A percentile compares a stretch with the other conserved stretches of the same genome.
Evolutionary conservation across 2,329 filamentous ascomycete genomes (phyloP).

Genomic region (Talaromyces marneffei): DNA sequence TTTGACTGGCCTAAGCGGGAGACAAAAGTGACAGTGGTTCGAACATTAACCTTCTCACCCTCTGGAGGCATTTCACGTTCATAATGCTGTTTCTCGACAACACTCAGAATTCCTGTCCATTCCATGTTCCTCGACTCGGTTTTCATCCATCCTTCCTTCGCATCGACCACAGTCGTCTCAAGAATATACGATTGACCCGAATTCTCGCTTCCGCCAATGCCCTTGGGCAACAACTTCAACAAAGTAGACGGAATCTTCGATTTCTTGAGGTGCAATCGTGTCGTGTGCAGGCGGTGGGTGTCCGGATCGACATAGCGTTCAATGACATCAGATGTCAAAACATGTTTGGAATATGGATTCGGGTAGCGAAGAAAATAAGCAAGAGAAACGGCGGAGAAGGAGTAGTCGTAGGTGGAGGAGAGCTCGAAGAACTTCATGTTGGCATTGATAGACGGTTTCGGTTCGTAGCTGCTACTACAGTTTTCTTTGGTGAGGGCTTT

Average conservation of each 20-base stretch:
- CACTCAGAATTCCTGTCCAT: conserved; percentile 59
- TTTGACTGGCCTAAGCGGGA: conserved; percentile 56
- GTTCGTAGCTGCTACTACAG: neutral
- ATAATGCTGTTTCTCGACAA: conserved; percentile 57
- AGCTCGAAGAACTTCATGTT: conserved; percentile 51
- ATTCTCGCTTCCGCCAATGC: conserved; percentile 52
- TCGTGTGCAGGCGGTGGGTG: conserved; percentile 56
- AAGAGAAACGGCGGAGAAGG: conserved; percentile 60
- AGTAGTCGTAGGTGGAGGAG: conserved; percentile 58
- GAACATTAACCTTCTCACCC: conserved; percentile 48
- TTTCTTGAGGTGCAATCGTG: conserved; percentile 57
- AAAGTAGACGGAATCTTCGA: conserved; percentile 58
- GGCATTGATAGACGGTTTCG: neutral
- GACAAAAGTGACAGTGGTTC: conserved; percentile 56
- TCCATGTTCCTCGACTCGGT: conserved; percentile 61
- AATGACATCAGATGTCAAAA: conserved; percentile 62
- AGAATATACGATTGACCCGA: conserved; percentile 59
- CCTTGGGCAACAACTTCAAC: conserved; percentile 55
- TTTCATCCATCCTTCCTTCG: conserved; percentile 60
- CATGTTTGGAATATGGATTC: conserved; percentile 61
- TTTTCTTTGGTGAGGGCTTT: neutral
- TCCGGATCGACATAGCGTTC: conserved; percentile 55
- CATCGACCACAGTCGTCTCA: conserved; percentile 57
- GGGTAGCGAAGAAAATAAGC: conserved; percentile 66
- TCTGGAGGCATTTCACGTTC: conserved; percentile 33